Evolutionary conservation across 306 rosid species (phyloP).

Genomic region (Fragaria vesca): DNA sequence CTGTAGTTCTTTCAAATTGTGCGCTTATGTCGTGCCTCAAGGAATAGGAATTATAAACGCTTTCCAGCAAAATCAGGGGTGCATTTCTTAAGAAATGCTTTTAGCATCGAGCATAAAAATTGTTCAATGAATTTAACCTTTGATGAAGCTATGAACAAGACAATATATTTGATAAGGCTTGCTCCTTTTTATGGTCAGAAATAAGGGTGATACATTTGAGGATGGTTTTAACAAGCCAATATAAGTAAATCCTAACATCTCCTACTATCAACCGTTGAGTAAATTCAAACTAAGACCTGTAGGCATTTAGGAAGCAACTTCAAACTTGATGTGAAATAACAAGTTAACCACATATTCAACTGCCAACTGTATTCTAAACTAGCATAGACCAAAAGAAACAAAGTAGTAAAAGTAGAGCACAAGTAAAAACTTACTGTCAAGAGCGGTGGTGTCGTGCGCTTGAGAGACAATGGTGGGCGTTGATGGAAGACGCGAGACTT

Average conservation of each 20-base stretch:
- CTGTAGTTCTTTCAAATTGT: too few relatives aligned
- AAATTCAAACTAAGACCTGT: neutral
- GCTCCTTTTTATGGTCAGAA: neutral
- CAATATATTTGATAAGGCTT: neutral
- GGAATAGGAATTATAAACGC: too few relatives aligned
- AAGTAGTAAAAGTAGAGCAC: too few relatives aligned
- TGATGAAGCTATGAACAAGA: neutral
- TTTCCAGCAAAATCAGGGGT: too few relatives aligned
- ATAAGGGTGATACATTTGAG: neutral
- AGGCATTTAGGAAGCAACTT: too few relatives aligned
- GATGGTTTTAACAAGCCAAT: neutral
- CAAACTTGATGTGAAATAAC: too few relatives aligned
- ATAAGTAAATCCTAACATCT: neutral
- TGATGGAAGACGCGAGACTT: neutral
- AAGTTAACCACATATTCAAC: too few relatives aligned
- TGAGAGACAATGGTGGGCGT: neutral
- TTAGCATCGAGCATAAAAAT: neutral
- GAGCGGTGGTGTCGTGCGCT: neutral
- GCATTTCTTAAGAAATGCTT: too few relatives aligned
- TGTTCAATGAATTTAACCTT: neutral
- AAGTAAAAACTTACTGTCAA: neutral
- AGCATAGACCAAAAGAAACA: too few relatives aligned
- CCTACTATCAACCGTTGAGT: neutral
- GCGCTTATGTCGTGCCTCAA: too few relatives aligned
- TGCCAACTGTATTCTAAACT: too few relatives aligned